phyloP scores from a whole-genome alignment of 202 grass and related monocot species.

The Eragrostis tef region DNA sequence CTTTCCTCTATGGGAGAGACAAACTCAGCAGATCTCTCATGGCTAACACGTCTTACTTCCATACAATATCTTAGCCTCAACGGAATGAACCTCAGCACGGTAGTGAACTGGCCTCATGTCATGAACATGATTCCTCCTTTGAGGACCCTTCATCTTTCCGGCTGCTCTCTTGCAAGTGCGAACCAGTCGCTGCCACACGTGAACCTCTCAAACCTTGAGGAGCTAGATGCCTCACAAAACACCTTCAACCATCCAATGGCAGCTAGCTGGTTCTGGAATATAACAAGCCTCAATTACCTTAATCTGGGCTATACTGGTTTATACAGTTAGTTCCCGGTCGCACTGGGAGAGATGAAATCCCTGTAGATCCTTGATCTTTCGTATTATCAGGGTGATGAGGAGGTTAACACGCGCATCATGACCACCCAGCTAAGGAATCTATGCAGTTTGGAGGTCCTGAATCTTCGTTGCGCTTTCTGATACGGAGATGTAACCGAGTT shows the following conservation, averaged over 20 bases:
- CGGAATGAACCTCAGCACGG: not conserved
- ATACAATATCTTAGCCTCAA: constrained; percentile 29
- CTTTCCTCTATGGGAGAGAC: not conserved
- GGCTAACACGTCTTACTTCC: constrained; percentile 20
- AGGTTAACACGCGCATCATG: not conserved
- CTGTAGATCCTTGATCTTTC: constrained; percentile 7
- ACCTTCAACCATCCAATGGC: not conserved
- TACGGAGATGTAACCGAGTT: not conserved
- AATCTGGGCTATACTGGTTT: not conserved
- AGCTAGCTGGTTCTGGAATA: not conserved
- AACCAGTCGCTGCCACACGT: not conserved
- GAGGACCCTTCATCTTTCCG: not conserved
- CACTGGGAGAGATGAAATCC: not conserved
- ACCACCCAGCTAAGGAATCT: not conserved
- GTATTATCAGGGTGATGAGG: not conserved
- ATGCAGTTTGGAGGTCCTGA: not conserved
- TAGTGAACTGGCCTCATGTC: not conserved
- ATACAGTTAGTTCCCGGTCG: not conserved
- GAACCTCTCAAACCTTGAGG: constrained; percentile 1
- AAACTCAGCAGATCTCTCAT: not conserved
- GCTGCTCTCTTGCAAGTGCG: not conserved
- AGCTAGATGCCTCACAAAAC: not conserved
- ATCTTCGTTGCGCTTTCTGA: not conserved
- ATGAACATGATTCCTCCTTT: constrained; percentile 41
- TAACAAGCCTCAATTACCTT: not conserved